These are phyloP conservation scores for Larix kaempferi DNA, from an alignment of 75 land plant genomes.

Conservation along the genomic window DNA sequence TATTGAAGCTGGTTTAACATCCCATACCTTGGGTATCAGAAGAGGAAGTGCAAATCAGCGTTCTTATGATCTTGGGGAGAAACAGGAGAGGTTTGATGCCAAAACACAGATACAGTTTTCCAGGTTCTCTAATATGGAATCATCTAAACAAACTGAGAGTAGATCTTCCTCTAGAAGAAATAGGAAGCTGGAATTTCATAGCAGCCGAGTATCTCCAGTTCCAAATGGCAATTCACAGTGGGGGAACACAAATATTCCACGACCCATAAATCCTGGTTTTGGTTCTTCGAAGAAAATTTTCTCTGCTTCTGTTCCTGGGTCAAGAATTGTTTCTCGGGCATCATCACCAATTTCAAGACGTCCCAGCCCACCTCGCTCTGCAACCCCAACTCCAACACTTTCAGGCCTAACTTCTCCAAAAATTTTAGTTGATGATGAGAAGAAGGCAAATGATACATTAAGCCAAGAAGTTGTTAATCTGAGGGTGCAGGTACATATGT, in stretches of 20 bases:
- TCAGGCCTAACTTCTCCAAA: constrained; percentile 62
- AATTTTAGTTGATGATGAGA: constrained; percentile 44
- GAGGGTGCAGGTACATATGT: constrained; percentile 60
- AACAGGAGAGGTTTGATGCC: constrained; percentile 54
- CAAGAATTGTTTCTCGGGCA: constrained; percentile 81
- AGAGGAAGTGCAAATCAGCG: constrained; percentile 41
- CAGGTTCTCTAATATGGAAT: constrained; percentile 59
- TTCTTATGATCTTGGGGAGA: constrained; percentile 46
- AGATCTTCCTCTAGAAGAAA: constrained; percentile 41
- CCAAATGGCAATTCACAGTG: constrained; percentile 65
- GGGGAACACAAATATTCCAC: constrained; percentile 49
- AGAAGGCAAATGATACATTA: constrained; percentile 48
- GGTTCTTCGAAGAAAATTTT: constrained; percentile 71
- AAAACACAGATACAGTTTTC: constrained; percentile 48
- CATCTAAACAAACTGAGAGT: constrained; percentile 55
- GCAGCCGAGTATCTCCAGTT: constrained; percentile 80
- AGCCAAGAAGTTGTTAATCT: constrained; percentile 69
- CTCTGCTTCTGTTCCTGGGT: constrained; percentile 79
- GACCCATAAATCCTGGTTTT: constrained; percentile 68
- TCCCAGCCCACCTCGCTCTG: constrained; percentile 82
- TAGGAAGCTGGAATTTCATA: constrained; percentile 67
- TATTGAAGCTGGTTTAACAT: constrained; percentile 44
- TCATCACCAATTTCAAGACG: constrained; percentile 81
- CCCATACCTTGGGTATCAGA: constrained; percentile 38
- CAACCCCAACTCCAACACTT: constrained; percentile 79